These are phyloP conservation scores for Colletotrichum brevisporum DNA, from an alignment of 2,329 filamentous ascomycete species.

Conservation along the genomic window DNA sequence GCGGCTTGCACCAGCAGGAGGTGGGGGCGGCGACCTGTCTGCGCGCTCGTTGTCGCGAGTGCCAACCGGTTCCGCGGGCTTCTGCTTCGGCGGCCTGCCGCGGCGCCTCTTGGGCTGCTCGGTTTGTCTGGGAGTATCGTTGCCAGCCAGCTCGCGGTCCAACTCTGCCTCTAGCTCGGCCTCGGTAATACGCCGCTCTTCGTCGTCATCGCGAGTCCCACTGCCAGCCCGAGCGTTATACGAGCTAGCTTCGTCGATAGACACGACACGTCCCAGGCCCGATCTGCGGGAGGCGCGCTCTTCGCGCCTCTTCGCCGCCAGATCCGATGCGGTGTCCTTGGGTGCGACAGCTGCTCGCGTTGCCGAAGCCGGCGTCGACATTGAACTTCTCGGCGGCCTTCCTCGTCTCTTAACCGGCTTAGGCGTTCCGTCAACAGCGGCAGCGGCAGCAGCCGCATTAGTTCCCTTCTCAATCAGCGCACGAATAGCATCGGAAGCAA, in stretches of 20 bases:
- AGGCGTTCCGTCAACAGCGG: slow-evolving; percentile 43
- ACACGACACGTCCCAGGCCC: slow-evolving; percentile 24
- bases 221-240: slow-evolving; percentile 24
- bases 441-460: slow-evolving; percentile 34
- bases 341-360: slow-evolving; percentile 21
- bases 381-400: slow-evolving; percentile 51
- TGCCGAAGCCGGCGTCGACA: slow-evolving; percentile 48
- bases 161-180: slow-evolving; percentile 54
- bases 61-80: not conserved
- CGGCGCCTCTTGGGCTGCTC: slow-evolving; percentile 32
- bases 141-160: slow-evolving; percentile 49
- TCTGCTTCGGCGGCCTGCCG: slow-evolving; percentile 37
- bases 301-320: slow-evolving; percentile 37
- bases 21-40: slow-evolving; percentile 32
- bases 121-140: slow-evolving; percentile 27
- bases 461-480: slow-evolving; percentile 45
- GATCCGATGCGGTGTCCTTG: slow-evolving; percentile 26
- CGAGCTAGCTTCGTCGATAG: slow-evolving; percentile 30
- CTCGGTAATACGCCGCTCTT: slow-evolving; percentile 43
- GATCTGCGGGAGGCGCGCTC: slow-evolving; percentile 40
- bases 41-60: slow-evolving; percentile 2
- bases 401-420: slow-evolving; percentile 44
- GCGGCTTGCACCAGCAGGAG: slow-evolving; percentile 17
- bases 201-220: not conserved
- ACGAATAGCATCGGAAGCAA: slow-evolving; percentile 55